Conservation (phyloP, 2,329 filamentous ascomycete species). For the Trichocomaceae sp. region DNA sequence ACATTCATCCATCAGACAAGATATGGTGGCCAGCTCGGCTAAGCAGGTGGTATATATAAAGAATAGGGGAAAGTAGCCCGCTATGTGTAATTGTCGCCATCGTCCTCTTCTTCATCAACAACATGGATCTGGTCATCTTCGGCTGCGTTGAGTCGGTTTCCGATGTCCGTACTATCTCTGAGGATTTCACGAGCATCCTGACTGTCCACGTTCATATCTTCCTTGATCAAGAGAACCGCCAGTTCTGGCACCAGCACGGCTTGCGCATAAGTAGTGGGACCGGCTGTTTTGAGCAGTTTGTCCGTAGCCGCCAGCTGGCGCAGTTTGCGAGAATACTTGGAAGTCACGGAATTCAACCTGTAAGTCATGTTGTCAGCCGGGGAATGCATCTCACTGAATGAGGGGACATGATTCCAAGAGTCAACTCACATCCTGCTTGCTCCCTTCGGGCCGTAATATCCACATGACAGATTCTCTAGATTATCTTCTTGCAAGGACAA, state of each 20-base stretch:
- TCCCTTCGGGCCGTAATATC: slow-evolving; percentile 77
- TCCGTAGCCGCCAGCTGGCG: slow-evolving; percentile 59
- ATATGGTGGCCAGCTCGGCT: no score
- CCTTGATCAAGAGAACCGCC: slow-evolving; percentile 49
- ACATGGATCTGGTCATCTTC: slow-evolving; percentile 48
- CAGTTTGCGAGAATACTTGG: slow-evolving; percentile 53
- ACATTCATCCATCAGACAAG: not conserved
- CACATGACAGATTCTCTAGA: slow-evolving; percentile 57
- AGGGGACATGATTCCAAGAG: no score
- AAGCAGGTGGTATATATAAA: no score
- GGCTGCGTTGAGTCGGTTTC: slow-evolving; percentile 62
- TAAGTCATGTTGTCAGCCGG: not conserved
- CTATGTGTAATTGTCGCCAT: not conserved
- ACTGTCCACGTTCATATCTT: slow-evolving; percentile 48
- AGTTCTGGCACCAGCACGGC: slow-evolving; percentile 70
- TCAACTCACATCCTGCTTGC: slow-evolving; percentile 60
- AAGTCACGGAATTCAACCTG: slow-evolving; percentile 54
- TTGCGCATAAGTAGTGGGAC: slow-evolving; percentile 64
- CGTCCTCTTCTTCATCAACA: slow-evolving; percentile 12
- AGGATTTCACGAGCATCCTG: slow-evolving; percentile 51
- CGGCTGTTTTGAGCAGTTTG: slow-evolving; percentile 58
- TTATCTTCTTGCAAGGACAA: slow-evolving; percentile 42
- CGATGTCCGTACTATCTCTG: slow-evolving; percentile 60
- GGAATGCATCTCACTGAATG: not conserved
- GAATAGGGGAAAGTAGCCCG: not conserved